phyloP scores from a whole-genome alignment of 768 basidiomycete genomes.

The Dioszegia crocea region DNA sequence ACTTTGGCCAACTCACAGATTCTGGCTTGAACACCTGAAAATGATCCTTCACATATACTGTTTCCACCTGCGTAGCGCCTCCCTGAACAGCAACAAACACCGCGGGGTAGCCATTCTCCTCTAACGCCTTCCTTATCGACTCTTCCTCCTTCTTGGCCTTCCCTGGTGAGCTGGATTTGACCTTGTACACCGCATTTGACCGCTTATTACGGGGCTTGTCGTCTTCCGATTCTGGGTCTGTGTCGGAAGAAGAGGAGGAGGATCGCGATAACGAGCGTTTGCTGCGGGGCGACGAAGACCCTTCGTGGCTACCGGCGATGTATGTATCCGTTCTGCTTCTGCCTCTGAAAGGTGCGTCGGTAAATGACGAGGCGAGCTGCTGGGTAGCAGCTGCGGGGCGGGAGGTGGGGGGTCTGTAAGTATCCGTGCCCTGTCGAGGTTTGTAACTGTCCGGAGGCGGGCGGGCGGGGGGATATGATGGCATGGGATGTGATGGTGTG shows the following conservation, averaged over 20 bases:
- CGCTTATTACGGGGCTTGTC: too few species aligned
- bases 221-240: too few species aligned
- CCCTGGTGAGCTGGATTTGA: too few species aligned
- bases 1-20: conserved; percentile 56
- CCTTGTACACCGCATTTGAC: too few species aligned
- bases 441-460: conserved; percentile 11
- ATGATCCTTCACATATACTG: conserved; percentile 66
- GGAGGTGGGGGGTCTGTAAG: neutral
- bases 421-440: neutral
- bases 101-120: conserved; percentile 34
- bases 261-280: conserved; percentile 6
- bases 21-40: conserved; percentile 69
- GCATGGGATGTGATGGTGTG: neutral
- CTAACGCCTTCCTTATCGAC: conserved; percentile 20
- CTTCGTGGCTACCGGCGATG: neutral
- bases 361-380: conserved; percentile 31
- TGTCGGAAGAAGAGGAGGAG: conserved; percentile 6
- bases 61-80: conserved; percentile 39
- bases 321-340: neutral
- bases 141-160: neutral
- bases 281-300: conserved; percentile 9
- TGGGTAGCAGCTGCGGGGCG: conserved; percentile 16
- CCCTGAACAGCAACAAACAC: conserved; percentile 30
- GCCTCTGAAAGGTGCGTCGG: conserved; percentile 25
- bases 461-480: neutral